phyloP scores from a whole-genome alignment of 106 monocot genomes.

The Acorus calamus region DNA sequence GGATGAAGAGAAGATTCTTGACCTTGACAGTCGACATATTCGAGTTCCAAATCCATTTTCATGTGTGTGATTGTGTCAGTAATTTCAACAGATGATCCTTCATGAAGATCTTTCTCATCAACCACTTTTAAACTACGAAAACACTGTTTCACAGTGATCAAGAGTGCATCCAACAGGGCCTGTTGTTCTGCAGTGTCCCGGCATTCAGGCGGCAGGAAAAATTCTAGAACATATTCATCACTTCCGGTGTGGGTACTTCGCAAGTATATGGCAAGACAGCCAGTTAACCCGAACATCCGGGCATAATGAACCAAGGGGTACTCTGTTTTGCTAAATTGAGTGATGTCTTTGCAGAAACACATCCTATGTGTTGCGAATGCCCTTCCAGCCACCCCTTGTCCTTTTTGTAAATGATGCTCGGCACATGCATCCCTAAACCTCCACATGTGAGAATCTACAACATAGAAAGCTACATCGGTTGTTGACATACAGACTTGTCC shows the following conservation, averaged over 20 bases:
- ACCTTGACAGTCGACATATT: slow-evolving; percentile 6
- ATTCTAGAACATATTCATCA: slow-evolving; percentile 71
- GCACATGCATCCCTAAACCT: slow-evolving; percentile 82
- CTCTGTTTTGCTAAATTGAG: slow-evolving; percentile 51
- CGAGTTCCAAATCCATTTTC: slow-evolving; percentile 12
- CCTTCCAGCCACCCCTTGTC: slow-evolving; percentile 74
- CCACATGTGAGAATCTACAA: slow-evolving; percentile 64
- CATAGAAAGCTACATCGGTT: slow-evolving; percentile 62
- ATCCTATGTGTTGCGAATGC: slow-evolving; percentile 36
- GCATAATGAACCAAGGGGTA: slow-evolving; percentile 97
- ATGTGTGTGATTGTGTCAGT: slow-evolving; percentile 16
- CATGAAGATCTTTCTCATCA: slow-evolving; percentile 15
- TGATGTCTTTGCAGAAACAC: slow-evolving; percentile 60
- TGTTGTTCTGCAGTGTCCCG: slow-evolving; percentile 27
- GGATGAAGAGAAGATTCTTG: background rate
- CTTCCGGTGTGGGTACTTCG: slow-evolving; percentile 41
- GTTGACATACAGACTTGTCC: slow-evolving; percentile 79
- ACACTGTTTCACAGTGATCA: slow-evolving; percentile 25
- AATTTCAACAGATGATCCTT: slow-evolving; percentile 19
- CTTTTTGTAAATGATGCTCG: slow-evolving; percentile 77
- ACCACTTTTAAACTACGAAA: slow-evolving; percentile 42
- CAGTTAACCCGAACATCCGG: slow-evolving; percentile 46
- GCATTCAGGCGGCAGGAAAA: slow-evolving; percentile 68
- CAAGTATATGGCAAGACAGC: slow-evolving; percentile 63
- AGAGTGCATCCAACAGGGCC: slow-evolving; percentile 38